Conservation (phyloP, 129 eudicot genomes). For the Cynara cardunculus region DNA sequence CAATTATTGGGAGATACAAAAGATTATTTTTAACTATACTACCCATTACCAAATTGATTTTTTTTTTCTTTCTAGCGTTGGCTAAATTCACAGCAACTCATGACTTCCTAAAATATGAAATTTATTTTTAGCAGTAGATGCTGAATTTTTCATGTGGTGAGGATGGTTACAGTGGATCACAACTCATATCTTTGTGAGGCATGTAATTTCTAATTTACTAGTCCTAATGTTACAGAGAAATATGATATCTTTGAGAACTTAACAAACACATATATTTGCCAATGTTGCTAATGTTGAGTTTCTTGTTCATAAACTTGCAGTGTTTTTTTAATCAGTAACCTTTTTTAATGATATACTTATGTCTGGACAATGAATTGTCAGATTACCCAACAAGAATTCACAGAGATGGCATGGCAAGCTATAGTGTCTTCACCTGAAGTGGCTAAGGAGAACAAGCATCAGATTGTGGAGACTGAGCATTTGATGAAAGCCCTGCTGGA, state of each 20-base stretch:
- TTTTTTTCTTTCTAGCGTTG: neutral
- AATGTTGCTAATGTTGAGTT: neutral
- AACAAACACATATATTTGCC: neutral
- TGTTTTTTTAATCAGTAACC: neutral
- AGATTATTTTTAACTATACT: neutral
- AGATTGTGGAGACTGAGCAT: slow-evolving; percentile 97
- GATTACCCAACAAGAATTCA: slow-evolving; percentile 90
- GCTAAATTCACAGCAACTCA: neutral
- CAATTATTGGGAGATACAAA: neutral
- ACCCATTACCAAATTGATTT: neutral
- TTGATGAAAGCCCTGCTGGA: slow-evolving; percentile 86
- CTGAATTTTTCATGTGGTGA: neutral
- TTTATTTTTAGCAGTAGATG: neutral
- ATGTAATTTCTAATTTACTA: neutral
- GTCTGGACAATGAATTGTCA: slow-evolving; percentile 23
- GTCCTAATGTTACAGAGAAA: neutral
- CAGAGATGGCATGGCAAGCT: slow-evolving; percentile 99
- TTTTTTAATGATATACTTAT: neutral
- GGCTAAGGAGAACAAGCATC: slow-evolving; percentile 94
- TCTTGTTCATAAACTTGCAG: neutral
- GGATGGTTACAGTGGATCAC: neutral
- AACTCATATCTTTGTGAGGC: neutral
- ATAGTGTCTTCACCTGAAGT: slow-evolving; percentile 91
- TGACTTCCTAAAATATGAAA: neutral
- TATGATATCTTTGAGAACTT: neutral